phyloP scores from a whole-genome alignment of 805 yeast species.

The Priceomyces castillae region DNA sequence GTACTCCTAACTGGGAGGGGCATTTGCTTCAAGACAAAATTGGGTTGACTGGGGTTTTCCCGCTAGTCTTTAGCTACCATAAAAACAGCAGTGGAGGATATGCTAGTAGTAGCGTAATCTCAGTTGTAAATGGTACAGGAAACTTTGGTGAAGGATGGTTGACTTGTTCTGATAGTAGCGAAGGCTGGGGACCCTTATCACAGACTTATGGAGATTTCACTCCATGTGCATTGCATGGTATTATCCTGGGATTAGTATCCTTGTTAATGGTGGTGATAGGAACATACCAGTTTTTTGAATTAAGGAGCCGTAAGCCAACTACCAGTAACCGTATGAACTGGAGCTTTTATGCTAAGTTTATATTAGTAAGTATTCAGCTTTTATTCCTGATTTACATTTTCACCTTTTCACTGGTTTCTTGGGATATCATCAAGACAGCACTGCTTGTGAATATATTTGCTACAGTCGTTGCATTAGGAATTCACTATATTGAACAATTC shows the following conservation, averaged over 20 bases:
- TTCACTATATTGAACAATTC: slow-evolving; percentile 72
- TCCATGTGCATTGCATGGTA: slow-evolving; percentile 58
- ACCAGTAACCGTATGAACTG: slow-evolving; percentile 31
- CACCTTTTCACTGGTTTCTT: slow-evolving; percentile 10
- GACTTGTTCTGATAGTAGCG: slow-evolving; percentile 19
- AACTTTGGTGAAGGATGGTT: slow-evolving; percentile 3
- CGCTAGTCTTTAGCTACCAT: neutral
- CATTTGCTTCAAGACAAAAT: neutral
- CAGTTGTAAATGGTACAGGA: neutral
- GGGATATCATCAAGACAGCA: slow-evolving; percentile 25
- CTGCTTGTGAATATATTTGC: slow-evolving; percentile 36
- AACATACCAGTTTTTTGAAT: slow-evolving; percentile 26
- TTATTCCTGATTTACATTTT: slow-evolving; percentile 29
- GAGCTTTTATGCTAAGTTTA: slow-evolving; percentile 43
- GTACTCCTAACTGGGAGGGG: neutral
- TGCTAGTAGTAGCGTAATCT: neutral
- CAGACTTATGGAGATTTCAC: slow-evolving; percentile 51
- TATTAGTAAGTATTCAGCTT: slow-evolving; percentile 38
- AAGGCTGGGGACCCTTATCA: slow-evolving; percentile 46
- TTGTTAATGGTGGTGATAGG: slow-evolving; percentile 45
- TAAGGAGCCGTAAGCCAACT: slow-evolving; percentile 27
- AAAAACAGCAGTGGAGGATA: neutral
- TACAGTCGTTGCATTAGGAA: slow-evolving; percentile 47
- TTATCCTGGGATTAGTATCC: slow-evolving; percentile 41
- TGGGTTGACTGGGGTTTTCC: neutral